phyloP scores from a whole-genome alignment of 805 yeast genomes.

The Starmera caribaea region DNA sequence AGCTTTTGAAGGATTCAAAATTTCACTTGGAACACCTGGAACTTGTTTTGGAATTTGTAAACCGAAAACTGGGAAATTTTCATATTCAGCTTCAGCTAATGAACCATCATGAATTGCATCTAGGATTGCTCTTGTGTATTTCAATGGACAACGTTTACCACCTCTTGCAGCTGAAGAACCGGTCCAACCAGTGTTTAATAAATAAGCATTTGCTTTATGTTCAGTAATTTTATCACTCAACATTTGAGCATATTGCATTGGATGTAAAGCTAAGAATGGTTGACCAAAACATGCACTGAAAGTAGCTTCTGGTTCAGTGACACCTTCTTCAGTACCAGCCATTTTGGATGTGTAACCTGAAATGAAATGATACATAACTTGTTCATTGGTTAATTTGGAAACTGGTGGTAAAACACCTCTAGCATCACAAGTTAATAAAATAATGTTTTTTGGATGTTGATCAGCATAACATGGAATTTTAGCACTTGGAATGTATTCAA shows the following conservation, averaged over 20 bases:
- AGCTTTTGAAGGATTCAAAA: slow-evolving; percentile 78
- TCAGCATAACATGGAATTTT: slow-evolving; percentile 90
- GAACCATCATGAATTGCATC: slow-evolving; percentile 93
- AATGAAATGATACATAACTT: slow-evolving; percentile 98
- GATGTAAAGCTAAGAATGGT: slow-evolving; percentile 96
- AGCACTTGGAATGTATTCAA: slow-evolving; percentile 93
- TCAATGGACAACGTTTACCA: slow-evolving; percentile 95
- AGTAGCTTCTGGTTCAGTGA: slow-evolving; percentile 96
- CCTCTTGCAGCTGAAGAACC: slow-evolving; percentile 89
- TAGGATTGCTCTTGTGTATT: slow-evolving; percentile 93
- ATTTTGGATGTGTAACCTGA: slow-evolving; percentile 98
- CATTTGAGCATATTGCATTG: slow-evolving; percentile 96
- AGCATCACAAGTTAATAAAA: slow-evolving; percentile 93
- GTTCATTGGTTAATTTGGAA: slow-evolving; percentile 85
- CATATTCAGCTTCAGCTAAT: slow-evolving; percentile 70
- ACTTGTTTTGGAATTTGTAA: slow-evolving; percentile 77
- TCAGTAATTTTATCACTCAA: slow-evolving; percentile 83
- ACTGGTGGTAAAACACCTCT: slow-evolving; percentile 97
- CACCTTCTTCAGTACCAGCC: slow-evolving; percentile 99
- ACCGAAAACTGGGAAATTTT: slow-evolving; percentile 78
- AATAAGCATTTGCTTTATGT: slow-evolving; percentile 91
- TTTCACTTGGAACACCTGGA: slow-evolving; percentile 66
- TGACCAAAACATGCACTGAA: slow-evolving; percentile 99
- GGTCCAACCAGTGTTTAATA: slow-evolving; percentile 97
- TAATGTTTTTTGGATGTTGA: slow-evolving; percentile 84